These are phyloP conservation scores for Lycium barbarum DNA, from an alignment of 257 asterid species.

Conservation along the genomic window DNA sequence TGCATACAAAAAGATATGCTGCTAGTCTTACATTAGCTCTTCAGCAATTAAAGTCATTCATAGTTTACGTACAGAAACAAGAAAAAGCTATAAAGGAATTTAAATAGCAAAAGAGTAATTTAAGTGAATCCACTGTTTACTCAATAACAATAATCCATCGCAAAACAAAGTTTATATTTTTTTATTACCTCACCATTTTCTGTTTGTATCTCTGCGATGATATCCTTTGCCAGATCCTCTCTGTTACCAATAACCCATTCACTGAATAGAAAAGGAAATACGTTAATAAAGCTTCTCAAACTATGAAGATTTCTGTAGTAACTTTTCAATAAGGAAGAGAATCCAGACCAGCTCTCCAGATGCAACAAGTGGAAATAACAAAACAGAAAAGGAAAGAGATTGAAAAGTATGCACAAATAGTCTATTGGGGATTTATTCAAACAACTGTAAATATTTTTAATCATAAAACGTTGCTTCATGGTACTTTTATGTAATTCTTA, in stretches of 20 bases:
- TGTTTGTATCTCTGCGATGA: slow-evolving; percentile 87
- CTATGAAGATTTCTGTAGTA: background rate
- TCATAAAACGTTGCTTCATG: background rate
- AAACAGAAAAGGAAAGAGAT: slow-evolving; percentile 18
- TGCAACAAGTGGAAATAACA: slow-evolving; percentile 22
- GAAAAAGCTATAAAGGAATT: background rate
- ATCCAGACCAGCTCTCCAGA: background rate
- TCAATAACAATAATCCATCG: slow-evolving; percentile 19
- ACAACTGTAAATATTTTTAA: slow-evolving; percentile 11
- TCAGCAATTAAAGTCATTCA: slow-evolving; percentile 12
- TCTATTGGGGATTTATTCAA: slow-evolving; percentile 24
- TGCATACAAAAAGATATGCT: background rate
- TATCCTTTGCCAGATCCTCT: slow-evolving; percentile 91
- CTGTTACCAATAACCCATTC: slow-evolving; percentile 99
- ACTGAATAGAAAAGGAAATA: slow-evolving; percentile 50
- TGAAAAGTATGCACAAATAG: background rate
- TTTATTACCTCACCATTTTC: slow-evolving; percentile 95
- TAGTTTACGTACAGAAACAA: background rate
- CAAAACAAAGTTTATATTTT: background rate
- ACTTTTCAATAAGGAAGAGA: slow-evolving; percentile 13
- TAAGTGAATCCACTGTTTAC: background rate
- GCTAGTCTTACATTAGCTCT: slow-evolving; percentile 17
- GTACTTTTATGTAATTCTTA: background rate
- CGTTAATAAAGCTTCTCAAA: background rate
- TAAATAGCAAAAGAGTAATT: slow-evolving; percentile 1